Base-by-base conservation (phyloP, 441 rosid species). In the Euphorbia celastroides region DNA sequence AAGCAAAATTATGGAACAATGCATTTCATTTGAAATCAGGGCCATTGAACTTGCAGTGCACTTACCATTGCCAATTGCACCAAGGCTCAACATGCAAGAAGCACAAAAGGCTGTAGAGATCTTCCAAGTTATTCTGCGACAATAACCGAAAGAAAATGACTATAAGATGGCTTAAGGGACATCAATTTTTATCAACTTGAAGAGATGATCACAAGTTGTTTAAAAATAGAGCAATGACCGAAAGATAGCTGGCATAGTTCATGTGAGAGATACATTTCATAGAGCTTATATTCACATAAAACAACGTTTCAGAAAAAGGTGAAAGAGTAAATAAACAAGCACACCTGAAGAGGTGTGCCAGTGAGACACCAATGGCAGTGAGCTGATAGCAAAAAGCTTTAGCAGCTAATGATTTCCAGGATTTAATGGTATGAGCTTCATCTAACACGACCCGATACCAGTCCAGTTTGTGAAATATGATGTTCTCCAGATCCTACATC, bases 41-140 rank as follows among this genome's bases (percentile, higher is more conserved):
- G n/a, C n/a, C n/a, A 26, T 10, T 34, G 14, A 57, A 26, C 36
- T 44, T 19, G 56, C 8, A 9, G 7, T 7, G 25, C 22, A 19
- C 57, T 36, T 81, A 88, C 87, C 90, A 84, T 66, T 86, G 78
- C 92, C 90, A 86, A 64, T 82, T 85, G 82, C 92, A 77, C 92
- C 88, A 88, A 30, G 95, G 89, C 66, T 88, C 88, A n/a, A 86
- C 90, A 63, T 78, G 88, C 70, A 88, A 67, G 82, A 88, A 88
- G 81, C 90, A 82, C 34, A 88, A 68, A 65, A 83, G 90, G 73
- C 89, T 86, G 77, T 80, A 86, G 57, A 86, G 84, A 62, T 86
- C 92, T 77, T 86, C 86, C 59, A 86, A 78, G 75, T 77, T 83
- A 77, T 86, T 88, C 92, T 86, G 80, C 75, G 80, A 31, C 23